These are phyloP conservation scores for Myxozyma kluyveri DNA, from an alignment of 805 yeast species.

Conservation along the genomic window DNA sequence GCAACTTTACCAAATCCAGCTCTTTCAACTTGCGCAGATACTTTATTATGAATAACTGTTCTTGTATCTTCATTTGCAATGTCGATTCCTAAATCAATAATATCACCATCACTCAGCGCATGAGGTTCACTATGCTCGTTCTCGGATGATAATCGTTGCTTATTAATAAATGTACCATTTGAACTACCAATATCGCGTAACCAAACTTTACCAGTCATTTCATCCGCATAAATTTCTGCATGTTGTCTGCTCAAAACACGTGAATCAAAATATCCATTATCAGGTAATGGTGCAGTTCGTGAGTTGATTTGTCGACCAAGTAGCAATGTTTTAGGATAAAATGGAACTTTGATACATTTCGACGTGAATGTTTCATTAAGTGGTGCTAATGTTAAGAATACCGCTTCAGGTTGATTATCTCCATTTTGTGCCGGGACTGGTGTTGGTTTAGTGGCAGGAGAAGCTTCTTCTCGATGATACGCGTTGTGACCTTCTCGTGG, in stretches of 20 bases:
- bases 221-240: slow-evolving; percentile 81
- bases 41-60: slow-evolving; percentile 74
- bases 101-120: slow-evolving; percentile 73
- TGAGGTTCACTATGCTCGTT: slow-evolving; percentile 51
- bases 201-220: slow-evolving; percentile 60
- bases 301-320: slow-evolving; percentile 80
- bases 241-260: slow-evolving; percentile 90
- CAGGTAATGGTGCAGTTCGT: slow-evolving; percentile 52
- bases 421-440: slow-evolving; percentile 1
- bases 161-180: slow-evolving; percentile 92
- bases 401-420: slow-evolving; percentile 15
- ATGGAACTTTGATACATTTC: slow-evolving; percentile 76
- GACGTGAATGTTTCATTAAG: slow-evolving; percentile 78
- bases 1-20: slow-evolving; percentile 40
- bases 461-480: slow-evolving; percentile 8
- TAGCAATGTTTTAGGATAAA: slow-evolving; percentile 75
- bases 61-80: slow-evolving; percentile 49
- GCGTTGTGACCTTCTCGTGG: slow-evolving; percentile 20
- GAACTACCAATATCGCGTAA: slow-evolving; percentile 85
- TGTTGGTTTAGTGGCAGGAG: too few species aligned
- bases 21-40: slow-evolving; percentile 77
- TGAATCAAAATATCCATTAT: slow-evolving; percentile 92
- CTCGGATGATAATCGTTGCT: slow-evolving; percentile 60
- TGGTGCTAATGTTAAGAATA: slow-evolving; percentile 49
- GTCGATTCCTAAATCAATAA: slow-evolving; percentile 91